phyloP scores from a whole-genome alignment of 2,329 filamentous ascomycete genomes.

The Arthrocladium fulminans region DNA sequence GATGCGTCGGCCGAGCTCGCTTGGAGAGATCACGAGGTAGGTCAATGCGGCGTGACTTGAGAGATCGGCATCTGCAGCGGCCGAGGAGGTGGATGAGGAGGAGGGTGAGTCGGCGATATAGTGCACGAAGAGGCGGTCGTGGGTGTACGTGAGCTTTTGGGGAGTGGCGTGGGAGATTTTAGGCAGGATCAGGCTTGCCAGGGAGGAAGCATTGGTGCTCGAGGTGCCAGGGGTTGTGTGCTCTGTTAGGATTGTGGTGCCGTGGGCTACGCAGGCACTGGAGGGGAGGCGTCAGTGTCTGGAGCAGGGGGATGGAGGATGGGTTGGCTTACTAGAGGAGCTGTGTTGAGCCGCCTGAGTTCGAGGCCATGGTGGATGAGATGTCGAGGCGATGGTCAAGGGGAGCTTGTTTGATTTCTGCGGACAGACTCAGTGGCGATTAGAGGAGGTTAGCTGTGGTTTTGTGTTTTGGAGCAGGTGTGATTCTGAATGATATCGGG shows the following conservation, averaged over 20 bases:
- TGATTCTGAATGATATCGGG: no score
- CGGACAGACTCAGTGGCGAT: no score
- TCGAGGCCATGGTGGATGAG: slow-evolving; percentile 57
- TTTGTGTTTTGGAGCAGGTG: neutral
- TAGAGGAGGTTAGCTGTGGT: no score
- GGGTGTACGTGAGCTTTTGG: slow-evolving; percentile 89
- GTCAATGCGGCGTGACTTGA: slow-evolving; percentile 61
- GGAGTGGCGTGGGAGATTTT: slow-evolving; percentile 75
- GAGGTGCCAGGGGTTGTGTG: slow-evolving; percentile 79
- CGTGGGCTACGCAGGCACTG: slow-evolving; percentile 89
- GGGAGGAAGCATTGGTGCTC: slow-evolving; percentile 74
- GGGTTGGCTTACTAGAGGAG: slow-evolving; percentile 58
- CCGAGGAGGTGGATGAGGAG: slow-evolving; percentile 40
- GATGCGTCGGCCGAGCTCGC: slow-evolving; percentile 72
- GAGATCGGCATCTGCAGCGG: slow-evolving; percentile 16
- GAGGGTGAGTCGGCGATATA: slow-evolving; percentile 81
- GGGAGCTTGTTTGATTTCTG: neutral
- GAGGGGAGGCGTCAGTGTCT: neutral
- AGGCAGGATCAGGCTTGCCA: slow-evolving; percentile 88
- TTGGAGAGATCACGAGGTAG: slow-evolving; percentile 80
- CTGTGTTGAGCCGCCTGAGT: slow-evolving; percentile 56
- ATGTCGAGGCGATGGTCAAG: no score
- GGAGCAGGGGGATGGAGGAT: neutral
- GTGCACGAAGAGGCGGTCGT: slow-evolving; percentile 87
- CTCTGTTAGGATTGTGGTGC: slow-evolving; percentile 85